phyloP scores from a whole-genome alignment of 2,329 filamentous ascomycete genomes.

The Penicillium sp. region DNA sequence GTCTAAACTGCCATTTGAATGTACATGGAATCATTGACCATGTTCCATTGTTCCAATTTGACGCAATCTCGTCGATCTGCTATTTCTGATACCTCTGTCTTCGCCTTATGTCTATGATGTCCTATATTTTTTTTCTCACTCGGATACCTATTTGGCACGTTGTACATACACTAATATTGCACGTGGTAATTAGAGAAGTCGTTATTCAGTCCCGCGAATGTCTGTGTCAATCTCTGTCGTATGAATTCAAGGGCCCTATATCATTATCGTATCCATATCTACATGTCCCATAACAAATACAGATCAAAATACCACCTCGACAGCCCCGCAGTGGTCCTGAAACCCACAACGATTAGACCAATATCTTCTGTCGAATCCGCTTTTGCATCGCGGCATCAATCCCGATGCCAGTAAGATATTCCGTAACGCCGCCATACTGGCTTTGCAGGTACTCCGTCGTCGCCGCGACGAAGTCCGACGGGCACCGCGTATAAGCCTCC shows the following conservation, averaged over 20 bases:
- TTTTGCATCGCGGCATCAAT: constrained; percentile 50
- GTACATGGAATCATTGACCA: constrained; percentile 1
- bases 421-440: constrained; percentile 63
- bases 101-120: background rate
- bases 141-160: no score
- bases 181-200: no score
- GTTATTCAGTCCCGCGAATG: no score
- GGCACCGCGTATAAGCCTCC: constrained; percentile 69
- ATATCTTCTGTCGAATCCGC: constrained; percentile 29
- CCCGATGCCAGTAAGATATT: constrained; percentile 65
- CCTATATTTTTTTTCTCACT: background rate
- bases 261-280: constrained; percentile 15
- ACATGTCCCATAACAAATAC: constrained; percentile 13
- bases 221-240: no score
- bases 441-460: constrained; percentile 58
- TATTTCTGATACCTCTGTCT: constrained; percentile 2
- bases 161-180: no score
- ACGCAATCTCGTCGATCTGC: constrained; percentile 4
- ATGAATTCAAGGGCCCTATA: constrained; percentile 1
- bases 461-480: constrained; percentile 60
- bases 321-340: background rate
- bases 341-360: constrained; percentile 10
- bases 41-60: constrained; percentile 3
- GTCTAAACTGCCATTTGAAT: constrained; percentile 14
- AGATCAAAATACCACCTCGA: background rate